Evolutionary conservation across 495 filamentous ascomycete genomes (phyloP).

Genomic region (Chlorociboria aeruginascens): DNA sequence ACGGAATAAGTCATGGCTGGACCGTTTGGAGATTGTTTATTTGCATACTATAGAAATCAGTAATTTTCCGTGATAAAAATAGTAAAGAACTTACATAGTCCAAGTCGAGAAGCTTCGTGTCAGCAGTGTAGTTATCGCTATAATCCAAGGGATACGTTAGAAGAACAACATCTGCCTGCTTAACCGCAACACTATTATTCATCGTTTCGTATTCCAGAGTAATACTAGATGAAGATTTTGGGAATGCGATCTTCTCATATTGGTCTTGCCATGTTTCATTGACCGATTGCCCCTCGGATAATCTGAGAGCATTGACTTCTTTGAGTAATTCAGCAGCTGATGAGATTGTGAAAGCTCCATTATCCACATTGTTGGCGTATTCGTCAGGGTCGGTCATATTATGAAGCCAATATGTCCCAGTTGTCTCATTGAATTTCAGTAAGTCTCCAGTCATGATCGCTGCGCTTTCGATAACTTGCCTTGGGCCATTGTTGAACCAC

Average conservation of each 20-base stretch:
- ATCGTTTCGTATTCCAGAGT: conserved; percentile 55
- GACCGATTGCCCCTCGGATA: conserved; percentile 9
- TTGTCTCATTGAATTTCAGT: conserved; percentile 31
- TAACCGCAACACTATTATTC: conserved; percentile 44
- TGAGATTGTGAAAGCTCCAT: conserved; percentile 63
- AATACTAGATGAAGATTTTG: conserved; percentile 34
- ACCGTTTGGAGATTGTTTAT: conserved; percentile 41
- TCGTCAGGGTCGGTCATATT: conserved; percentile 65
- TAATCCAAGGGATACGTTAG: conserved; percentile 44
- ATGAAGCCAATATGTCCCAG: conserved; percentile 30
- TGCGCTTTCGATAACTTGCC: conserved; percentile 35
- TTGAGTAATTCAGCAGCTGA: conserved; percentile 13
- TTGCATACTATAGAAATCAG: conserved; percentile 30
- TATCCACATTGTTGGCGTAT: conserved; percentile 47
- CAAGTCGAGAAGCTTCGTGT: conserved; percentile 38
- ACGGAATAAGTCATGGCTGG: conserved; percentile 52
- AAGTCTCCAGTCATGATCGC: conserved; percentile 33
- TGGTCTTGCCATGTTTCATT: conserved; percentile 29
- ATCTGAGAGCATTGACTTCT: conserved; percentile 9
- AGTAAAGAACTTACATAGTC: conserved; percentile 29
- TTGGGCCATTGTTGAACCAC: conserved; percentile 32
- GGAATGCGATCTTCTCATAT: conserved; percentile 24
- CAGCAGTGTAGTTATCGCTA: conserved; percentile 37
- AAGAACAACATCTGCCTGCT: conserved; percentile 48
- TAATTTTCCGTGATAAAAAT: neutral